Evolutionary conservation across 495 filamentous ascomycete species (phyloP), one percentile per base, ranked within the genome.

Genomic region (Podospora pseudocomata): DNA sequence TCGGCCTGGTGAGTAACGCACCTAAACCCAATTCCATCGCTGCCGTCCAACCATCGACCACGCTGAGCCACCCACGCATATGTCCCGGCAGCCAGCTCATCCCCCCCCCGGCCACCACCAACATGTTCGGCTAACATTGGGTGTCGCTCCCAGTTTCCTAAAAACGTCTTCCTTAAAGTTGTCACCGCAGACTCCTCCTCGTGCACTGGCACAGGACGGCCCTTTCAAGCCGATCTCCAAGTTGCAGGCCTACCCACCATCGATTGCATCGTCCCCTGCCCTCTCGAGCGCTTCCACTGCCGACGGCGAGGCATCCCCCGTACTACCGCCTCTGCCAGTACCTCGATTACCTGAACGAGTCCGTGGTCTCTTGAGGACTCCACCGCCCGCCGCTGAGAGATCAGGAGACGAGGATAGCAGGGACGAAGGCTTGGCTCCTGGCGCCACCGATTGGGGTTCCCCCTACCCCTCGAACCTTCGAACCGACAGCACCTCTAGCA

Each of bases 361-460:
- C 55, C 76, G 75, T 65, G 80, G 82, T 44, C 71, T 82, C 69
- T 73, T 85, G 75, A 81, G 79, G 73, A 85, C 85, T 9, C 84
- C 84, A 23, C 80, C 84, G n/a, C 32, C 44, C 28, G 39, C 39
- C 15, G 39, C 39, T 13, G 39, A 49, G 13, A 49, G 39, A 49
- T 49, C 39, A 16, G 64, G 58, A 54, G 64, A 20, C 53, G 23
- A 32, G 4, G 15, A 59, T 7, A 23, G 11, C 15, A 5, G 11
- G 16, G 66, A 72, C 30, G 76, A 78, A 71, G 74, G 66, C 18
- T 71, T 69, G 16, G 70, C 74, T 68, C 88, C 87, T 78, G 89
- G 87, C 68, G 88, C 87, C 34, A 88, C 88, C 26, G 87, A 85
- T 72, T 92, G 89, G 90, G 90, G 90, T 13, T 92, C 90, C 15